Conservation (phyloP, 768 basidiomycete species). For the Phallus indusiatus region DNA sequence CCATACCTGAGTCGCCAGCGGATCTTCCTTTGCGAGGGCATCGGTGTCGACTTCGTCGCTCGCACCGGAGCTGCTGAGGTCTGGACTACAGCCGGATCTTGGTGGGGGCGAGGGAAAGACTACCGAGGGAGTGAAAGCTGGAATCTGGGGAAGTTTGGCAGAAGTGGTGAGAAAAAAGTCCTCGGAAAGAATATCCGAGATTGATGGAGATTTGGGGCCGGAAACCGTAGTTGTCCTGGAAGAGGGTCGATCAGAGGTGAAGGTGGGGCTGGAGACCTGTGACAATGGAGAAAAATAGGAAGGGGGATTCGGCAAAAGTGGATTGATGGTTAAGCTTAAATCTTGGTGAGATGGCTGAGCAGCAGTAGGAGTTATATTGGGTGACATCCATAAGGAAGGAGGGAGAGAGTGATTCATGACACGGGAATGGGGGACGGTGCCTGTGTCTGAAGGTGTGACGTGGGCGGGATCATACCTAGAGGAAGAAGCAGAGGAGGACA, state of each 20-base stretch:
- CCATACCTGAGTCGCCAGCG: conserved; percentile 94
- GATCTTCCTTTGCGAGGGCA: conserved; percentile 71
- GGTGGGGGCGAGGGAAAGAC: conserved; percentile 54
- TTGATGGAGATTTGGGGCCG: conserved; percentile 32
- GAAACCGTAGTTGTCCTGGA: conserved; percentile 19
- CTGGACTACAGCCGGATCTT: conserved; percentile 45
- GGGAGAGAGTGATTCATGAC: conserved; percentile 34
- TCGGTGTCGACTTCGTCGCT: conserved; percentile 46
- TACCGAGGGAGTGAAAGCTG: conserved; percentile 23
- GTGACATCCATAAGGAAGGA: conserved; percentile 82
- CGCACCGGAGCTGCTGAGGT: conserved; percentile 36
- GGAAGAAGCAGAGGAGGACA: neutral
- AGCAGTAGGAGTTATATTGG: conserved; percentile 34
- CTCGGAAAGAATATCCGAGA: conserved; percentile 64
- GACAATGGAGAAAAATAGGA: conserved; percentile 33
- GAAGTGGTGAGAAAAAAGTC: conserved; percentile 40
- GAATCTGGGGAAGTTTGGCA: conserved; percentile 29
- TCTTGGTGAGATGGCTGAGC: conserved; percentile 15
- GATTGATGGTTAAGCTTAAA: neutral
- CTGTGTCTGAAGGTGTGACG: neutral
- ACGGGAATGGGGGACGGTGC: neutral
- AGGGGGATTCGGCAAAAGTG: conserved; percentile 23
- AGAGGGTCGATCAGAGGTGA: conserved; percentile 19
- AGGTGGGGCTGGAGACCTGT: conserved; percentile 19
- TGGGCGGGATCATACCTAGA: neutral